Evolutionary conservation across 345 rosid genomes (phyloP).

Genomic region (Eutrema yunnanense): DNA sequence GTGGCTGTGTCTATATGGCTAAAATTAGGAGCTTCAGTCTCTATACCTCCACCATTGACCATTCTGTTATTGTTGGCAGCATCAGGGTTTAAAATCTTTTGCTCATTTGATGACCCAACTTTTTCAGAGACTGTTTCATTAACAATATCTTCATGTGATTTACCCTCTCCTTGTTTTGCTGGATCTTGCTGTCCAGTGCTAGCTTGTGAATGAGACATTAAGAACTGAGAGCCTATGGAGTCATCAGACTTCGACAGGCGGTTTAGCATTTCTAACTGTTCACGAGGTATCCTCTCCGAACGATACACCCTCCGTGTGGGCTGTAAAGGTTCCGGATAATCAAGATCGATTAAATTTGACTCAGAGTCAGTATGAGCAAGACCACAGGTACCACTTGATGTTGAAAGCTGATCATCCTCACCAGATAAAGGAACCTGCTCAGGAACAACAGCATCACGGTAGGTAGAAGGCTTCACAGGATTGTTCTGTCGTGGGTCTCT

Average conservation of each 20-base stretch:
- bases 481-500: conserved; percentile 26
- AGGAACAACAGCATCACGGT: conserved; percentile 37
- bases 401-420: conserved; percentile 44
- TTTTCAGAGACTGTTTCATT: conserved; percentile 28
- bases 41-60: conserved; percentile 18
- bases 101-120: background rate
- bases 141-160: conserved; percentile 29
- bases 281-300: conserved; percentile 79
- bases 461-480: conserved; percentile 37
- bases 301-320: conserved; percentile 60
- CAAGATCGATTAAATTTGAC: conserved; percentile 46
- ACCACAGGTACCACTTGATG: conserved; percentile 38
- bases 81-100: background rate
- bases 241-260: conserved; percentile 88
- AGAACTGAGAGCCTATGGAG: conserved; percentile 77
- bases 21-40: conserved; percentile 10
- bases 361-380: conserved; percentile 42
- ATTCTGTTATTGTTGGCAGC: background rate
- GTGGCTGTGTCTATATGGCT: conserved; percentile 15
- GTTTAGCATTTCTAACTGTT: conserved; percentile 66
- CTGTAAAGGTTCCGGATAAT: conserved; percentile 43
- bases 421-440: conserved; percentile 34
- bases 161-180: conserved; percentile 43
- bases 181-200: conserved; percentile 46
- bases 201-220: conserved; percentile 59